Percentiles rank a stretch among this genome's conserved stretches.
These are phyloP conservation scores for Boletales sp. DNA, from an alignment of 768 basidiomycete species.

Conservation along the genomic window DNA sequence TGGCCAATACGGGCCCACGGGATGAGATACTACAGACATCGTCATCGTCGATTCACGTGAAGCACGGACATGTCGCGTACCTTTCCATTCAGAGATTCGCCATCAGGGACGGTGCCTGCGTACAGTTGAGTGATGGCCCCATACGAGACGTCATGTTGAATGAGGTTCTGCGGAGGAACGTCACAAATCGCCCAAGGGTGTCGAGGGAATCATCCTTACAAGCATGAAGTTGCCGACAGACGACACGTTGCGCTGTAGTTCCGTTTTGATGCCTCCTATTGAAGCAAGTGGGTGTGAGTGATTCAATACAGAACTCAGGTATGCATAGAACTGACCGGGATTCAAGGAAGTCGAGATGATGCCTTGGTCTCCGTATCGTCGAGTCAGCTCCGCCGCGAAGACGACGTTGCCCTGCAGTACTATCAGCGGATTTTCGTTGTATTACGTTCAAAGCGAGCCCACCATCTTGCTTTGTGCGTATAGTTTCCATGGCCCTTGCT, in stretches of 20 bases:
- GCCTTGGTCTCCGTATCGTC: slow-evolving; percentile 41
- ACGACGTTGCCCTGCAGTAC: slow-evolving; percentile 41
- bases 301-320: too few species aligned
- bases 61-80: slow-evolving; percentile 18
- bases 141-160: slow-evolving; percentile 29
- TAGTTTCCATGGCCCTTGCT: background rate
- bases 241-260: background rate
- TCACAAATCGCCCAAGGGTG: background rate
- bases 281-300: too few species aligned
- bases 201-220: background rate
- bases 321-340: slow-evolving; percentile 30
- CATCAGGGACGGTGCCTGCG: slow-evolving; percentile 45
- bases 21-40: slow-evolving; percentile 36
- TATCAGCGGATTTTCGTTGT: background rate
- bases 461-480: slow-evolving; percentile 33
- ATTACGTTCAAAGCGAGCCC: background rate
- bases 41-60: background rate
- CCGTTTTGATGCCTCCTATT: background rate
- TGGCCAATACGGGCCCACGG: slow-evolving; percentile 48
- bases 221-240: background rate
- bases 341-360: slow-evolving; percentile 43
- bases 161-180: background rate
- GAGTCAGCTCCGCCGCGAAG: slow-evolving; percentile 39
- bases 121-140: slow-evolving; percentile 50
- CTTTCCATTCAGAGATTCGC: slow-evolving; percentile 42